phyloP scores from a whole-genome alignment of 495 filamentous ascomycete genomes.

The Chaetomium cochliodes region DNA sequence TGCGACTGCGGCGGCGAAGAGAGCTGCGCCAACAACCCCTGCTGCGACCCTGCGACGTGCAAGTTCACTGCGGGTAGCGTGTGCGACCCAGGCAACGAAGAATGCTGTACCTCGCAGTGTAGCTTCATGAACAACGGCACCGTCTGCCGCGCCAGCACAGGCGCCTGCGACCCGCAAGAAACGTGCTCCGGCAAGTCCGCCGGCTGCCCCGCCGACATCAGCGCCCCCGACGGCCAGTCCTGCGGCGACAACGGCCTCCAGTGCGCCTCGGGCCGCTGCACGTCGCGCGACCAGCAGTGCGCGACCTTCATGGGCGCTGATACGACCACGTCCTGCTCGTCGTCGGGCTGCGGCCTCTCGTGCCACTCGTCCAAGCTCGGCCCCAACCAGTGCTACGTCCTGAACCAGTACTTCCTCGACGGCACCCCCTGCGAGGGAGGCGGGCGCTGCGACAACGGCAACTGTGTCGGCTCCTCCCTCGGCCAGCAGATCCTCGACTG shows the following conservation, averaged over 20 bases:
- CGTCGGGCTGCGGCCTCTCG: slow-evolving; percentile 66
- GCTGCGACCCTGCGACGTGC: slow-evolving; percentile 87
- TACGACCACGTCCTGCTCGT: slow-evolving; percentile 78
- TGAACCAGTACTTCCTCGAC: slow-evolving; percentile 92
- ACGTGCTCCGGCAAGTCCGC: slow-evolving; percentile 71
- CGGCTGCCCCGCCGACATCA: slow-evolving; percentile 70
- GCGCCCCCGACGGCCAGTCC: slow-evolving; percentile 62
- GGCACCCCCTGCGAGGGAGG: slow-evolving; percentile 84
- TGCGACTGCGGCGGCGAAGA: slow-evolving; percentile 86
- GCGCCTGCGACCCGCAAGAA: slow-evolving; percentile 81
- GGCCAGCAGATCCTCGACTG: slow-evolving; percentile 62
- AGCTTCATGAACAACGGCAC: slow-evolving; percentile 64
- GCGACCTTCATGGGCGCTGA: slow-evolving; percentile 83
- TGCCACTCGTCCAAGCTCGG: slow-evolving; percentile 73
- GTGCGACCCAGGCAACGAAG: slow-evolving; percentile 88
- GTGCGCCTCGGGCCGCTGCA: slow-evolving; percentile 94
- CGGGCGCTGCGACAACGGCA: slow-evolving; percentile 72
- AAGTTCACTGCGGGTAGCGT: slow-evolving; percentile 73
- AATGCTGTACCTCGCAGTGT: slow-evolving; percentile 76
- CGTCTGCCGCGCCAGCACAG: slow-evolving; percentile 75
- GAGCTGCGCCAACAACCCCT: slow-evolving; percentile 69
- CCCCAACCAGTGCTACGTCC: slow-evolving; percentile 61
- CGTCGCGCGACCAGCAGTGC: slow-evolving; percentile 87
- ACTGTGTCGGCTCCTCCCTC: slow-evolving; percentile 63
- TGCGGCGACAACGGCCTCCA: slow-evolving; percentile 64